A percentile compares a stretch with the other conserved stretches of the same genome.
Conservation (phyloP, 169 alveolate genomes). For the Ichthyophthirius multifiliis region DNA sequence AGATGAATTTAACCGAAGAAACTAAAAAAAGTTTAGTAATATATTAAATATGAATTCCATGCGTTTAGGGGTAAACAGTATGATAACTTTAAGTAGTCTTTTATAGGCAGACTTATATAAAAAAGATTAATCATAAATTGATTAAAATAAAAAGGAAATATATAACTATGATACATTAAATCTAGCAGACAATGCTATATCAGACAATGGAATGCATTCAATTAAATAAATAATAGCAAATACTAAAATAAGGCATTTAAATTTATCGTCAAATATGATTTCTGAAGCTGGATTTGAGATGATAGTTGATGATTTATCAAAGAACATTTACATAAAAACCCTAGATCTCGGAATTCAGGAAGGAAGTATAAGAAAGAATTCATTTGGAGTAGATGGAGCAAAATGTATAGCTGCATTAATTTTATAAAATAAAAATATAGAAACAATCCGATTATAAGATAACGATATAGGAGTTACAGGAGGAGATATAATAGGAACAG, state of each 20-base stretch:
- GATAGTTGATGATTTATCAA: slow-evolving; percentile 73
- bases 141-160: slow-evolving; percentile 25
- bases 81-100: slow-evolving; percentile 72
- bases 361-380: slow-evolving; percentile 83
- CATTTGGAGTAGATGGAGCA: slow-evolving; percentile 83
- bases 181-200: slow-evolving; percentile 80
- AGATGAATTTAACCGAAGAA: slow-evolving; percentile 76
- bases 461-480: slow-evolving; percentile 84
- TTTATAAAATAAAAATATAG: slow-evolving; percentile 67
- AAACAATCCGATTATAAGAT: slow-evolving; percentile 75
- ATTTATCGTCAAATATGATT: slow-evolving; percentile 83
- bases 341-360: slow-evolving; percentile 81
- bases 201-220: slow-evolving; percentile 86
- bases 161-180: slow-evolving; percentile 64
- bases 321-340: slow-evolving; percentile 54
- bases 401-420: slow-evolving; percentile 76
- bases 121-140: too few relatives aligned
- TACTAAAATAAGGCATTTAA: slow-evolving; percentile 56
- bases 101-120: too few relatives aligned
- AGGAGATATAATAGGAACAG: slow-evolving; percentile 86
- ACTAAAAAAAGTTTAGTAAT: slow-evolving; percentile 59
- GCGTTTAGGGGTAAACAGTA: slow-evolving; percentile 80
- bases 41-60: slow-evolving; percentile 64
- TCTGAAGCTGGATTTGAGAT: slow-evolving; percentile 81
- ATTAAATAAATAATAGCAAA: slow-evolving; percentile 70